These are phyloP conservation scores for Mucor piriformis DNA, from an alignment of 371 early-diverging fungal genomes.

Conservation along the genomic window DNA sequence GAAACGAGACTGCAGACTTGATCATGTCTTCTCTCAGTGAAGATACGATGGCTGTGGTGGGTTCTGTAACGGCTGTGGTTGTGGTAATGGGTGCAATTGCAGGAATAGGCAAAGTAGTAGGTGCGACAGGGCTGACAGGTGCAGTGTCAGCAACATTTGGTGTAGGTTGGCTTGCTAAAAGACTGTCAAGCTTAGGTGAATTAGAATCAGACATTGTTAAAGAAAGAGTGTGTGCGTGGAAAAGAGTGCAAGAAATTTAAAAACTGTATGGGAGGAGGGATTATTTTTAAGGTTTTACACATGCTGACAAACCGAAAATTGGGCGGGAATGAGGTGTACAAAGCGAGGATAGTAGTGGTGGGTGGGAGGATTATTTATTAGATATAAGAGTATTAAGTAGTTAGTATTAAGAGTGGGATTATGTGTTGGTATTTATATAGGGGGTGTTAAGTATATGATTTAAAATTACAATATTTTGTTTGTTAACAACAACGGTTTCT, in stretches of 20 bases:
- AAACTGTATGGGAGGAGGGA: neutral
- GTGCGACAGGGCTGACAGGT: neutral
- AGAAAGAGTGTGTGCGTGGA: neutral
- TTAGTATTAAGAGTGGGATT: neutral
- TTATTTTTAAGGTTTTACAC: conserved; percentile 10
- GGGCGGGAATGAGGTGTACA: neutral
- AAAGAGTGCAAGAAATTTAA: neutral
- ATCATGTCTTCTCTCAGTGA: conserved; percentile 53
- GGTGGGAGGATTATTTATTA: neutral
- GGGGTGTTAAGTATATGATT: too few species aligned
- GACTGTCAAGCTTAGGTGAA: neutral
- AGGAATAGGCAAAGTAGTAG: neutral
- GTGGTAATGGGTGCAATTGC: conserved; percentile 1
- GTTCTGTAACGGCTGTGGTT: neutral
- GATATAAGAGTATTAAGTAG: neutral
- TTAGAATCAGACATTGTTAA: conserved; percentile 1
- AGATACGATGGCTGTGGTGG: conserved; percentile 4
- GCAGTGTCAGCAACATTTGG: neutral
- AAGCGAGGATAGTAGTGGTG: neutral
- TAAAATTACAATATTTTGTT: neutral
- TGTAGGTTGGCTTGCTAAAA: neutral
- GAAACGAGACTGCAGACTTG: conserved; percentile 59
- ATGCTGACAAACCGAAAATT: conserved; percentile 7
- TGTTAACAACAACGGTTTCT: conserved; percentile 20
- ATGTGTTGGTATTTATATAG: too few species aligned